Percentiles rank a stretch among this genome's conserved stretches.
These are phyloP conservation scores for Parastagonospora nodorum DNA, from an alignment of 2,329 filamentous ascomycete genomes.

Conservation along the genomic window DNA sequence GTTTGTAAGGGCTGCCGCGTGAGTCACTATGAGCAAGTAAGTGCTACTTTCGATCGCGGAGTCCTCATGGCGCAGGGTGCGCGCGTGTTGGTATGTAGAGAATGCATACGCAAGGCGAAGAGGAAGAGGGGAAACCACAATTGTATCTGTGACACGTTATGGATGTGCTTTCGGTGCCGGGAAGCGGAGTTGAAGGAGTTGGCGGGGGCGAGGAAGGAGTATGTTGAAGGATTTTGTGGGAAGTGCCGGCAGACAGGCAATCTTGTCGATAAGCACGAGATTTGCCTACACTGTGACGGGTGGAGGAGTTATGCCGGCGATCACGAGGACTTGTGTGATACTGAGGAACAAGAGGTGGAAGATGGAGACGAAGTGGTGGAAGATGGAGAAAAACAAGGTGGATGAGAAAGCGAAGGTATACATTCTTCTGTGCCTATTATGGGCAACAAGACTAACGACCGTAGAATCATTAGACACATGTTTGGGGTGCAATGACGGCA, in stretches of 20 bases:
- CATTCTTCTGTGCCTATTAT: too few species aligned
- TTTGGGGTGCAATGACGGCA: too few species aligned
- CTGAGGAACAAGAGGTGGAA: too few species aligned
- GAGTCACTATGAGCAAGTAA: slow-evolving; percentile 1
- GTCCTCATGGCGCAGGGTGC: slow-evolving; percentile 7
- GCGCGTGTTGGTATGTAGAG: slow-evolving; percentile 6
- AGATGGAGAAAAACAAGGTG: too few species aligned
- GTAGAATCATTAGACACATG: too few species aligned
- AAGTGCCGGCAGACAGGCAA: neutral
- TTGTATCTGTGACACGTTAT: slow-evolving; percentile 8
- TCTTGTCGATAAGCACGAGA: neutral
- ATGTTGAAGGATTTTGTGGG: slow-evolving; percentile 3
- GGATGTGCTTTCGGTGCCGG: slow-evolving; percentile 11
- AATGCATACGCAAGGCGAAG: neutral
- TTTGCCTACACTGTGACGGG: neutral
- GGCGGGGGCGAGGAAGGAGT: slow-evolving; percentile 2
- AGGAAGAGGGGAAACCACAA: neutral
- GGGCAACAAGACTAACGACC: too few species aligned
- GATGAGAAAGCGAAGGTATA: too few species aligned
- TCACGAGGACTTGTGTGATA: too few species aligned
- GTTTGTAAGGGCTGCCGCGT: slow-evolving; percentile 10
- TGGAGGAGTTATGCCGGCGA: neutral
- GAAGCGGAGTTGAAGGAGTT: slow-evolving; percentile 1
- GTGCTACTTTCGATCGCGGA: slow-evolving; percentile 3
- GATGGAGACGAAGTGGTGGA: too few species aligned